These are phyloP conservation scores for Kingdonia uniflora DNA, from an alignment of 164 flowering plant genomes.

Conservation along the genomic window DNA sequence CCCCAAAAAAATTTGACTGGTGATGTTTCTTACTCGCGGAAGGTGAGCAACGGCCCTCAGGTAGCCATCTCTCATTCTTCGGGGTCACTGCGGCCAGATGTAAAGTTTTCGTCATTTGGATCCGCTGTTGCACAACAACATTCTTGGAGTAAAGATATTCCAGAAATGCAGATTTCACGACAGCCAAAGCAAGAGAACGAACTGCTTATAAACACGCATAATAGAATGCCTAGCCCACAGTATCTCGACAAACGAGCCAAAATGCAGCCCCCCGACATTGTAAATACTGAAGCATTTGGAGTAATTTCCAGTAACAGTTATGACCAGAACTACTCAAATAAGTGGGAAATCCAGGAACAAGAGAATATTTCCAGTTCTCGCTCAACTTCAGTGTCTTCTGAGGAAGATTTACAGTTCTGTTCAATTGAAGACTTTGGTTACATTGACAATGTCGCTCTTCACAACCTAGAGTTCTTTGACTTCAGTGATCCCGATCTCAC, in stretches of 20 bases:
- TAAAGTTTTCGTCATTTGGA: constrained; percentile 20
- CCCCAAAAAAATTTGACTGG: constrained; percentile 12
- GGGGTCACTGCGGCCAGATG: constrained; percentile 20
- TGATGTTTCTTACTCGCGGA: constrained; percentile 24
- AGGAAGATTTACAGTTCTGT: constrained; percentile 27
- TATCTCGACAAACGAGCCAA: constrained; percentile 24
- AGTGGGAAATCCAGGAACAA: constrained; percentile 20
- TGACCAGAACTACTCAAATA: constrained; percentile 15
- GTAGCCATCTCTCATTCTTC: constrained; percentile 18
- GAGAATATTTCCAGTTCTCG: constrained; percentile 21
- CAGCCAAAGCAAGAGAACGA: constrained; percentile 24
- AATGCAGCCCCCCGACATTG: constrained; percentile 12
- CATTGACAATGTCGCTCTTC: constrained; percentile 24
- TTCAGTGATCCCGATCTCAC: constrained; percentile 24
- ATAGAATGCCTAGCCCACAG: constrained; percentile 17
- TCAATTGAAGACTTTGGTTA: constrained; percentile 35
- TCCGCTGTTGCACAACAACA: constrained; percentile 20
- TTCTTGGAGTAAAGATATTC: constrained; percentile 31
- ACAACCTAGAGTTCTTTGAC: constrained; percentile 26
- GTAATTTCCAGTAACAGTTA: constrained; percentile 13
- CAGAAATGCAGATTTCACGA: constrained; percentile 22
- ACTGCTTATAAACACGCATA: constrained; percentile 22
- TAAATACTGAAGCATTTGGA: constrained; percentile 18
- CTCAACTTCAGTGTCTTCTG: constrained; percentile 16
- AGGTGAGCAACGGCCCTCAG: constrained; percentile 16